These are phyloP conservation scores for Salix caprea DNA, from an alignment of 345 rosid species.

Conservation along the genomic window DNA sequence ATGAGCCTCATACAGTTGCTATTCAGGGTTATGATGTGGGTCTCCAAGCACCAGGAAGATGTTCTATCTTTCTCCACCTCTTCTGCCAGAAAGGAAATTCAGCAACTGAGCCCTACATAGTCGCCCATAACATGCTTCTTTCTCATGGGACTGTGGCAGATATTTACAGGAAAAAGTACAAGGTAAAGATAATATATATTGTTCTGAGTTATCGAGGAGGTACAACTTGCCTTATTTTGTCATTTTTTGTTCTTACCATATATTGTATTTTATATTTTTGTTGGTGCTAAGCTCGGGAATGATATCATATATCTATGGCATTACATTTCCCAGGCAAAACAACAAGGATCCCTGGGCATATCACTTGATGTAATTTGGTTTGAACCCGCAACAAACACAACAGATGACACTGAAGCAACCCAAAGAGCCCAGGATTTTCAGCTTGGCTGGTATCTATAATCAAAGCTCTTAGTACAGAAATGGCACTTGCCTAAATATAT, in stretches of 20 bases:
- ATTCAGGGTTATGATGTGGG: constrained; percentile 91
- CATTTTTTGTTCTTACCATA: background rate
- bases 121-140: constrained; percentile 70
- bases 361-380: constrained; percentile 83
- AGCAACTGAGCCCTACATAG: constrained; percentile 88
- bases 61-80: constrained; percentile 57
- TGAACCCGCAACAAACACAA: constrained; percentile 54
- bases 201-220: background rate
- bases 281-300: background rate
- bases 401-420: constrained; percentile 64
- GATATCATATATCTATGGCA: background rate
- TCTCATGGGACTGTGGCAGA: constrained; percentile 60
- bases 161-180: constrained; percentile 65
- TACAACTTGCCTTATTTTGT: background rate
- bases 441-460: constrained; percentile 72
- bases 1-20: constrained; percentile 81
- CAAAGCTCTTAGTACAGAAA: background rate
- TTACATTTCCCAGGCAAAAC: constrained; percentile 44
- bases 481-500: background rate
- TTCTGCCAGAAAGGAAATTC: constrained; percentile 77
- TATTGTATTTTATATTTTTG: background rate
- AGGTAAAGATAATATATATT: constrained; percentile 33
- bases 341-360: constrained; percentile 68
- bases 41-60: constrained; percentile 83
- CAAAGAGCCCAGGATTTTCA: constrained; percentile 97